A percentile compares a stretch with the other conserved stretches of the same genome.
phyloP scores from a whole-genome alignment of 129 eudicot species.

The Escallonia rubra region DNA sequence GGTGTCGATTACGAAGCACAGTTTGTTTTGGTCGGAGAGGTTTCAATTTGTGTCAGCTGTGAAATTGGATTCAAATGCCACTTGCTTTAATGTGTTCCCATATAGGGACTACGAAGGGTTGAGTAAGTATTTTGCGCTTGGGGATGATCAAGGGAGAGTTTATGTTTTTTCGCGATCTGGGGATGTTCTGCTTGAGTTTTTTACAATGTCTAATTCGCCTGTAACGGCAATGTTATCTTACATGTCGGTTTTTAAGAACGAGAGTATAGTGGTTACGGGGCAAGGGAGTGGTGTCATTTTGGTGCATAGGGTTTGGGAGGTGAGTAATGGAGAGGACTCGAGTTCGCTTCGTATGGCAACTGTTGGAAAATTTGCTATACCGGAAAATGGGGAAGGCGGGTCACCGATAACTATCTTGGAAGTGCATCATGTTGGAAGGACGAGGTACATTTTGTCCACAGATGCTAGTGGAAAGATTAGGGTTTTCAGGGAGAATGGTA shows the following conservation, averaged over 20 bases:
- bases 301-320: conserved; percentile 80
- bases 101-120: conserved; percentile 65
- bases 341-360: conserved; percentile 44
- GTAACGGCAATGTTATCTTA: conserved; percentile 54
- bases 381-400: conserved; percentile 32
- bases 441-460: conserved; percentile 59
- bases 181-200: conserved; percentile 60
- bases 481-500: conserved; percentile 77
- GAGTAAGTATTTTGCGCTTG: conserved; percentile 77
- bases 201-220: conserved; percentile 41
- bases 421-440: conserved; percentile 84
- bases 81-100: conserved; percentile 67
- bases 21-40: conserved; percentile 81
- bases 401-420: conserved; percentile 50
- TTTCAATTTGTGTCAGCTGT: conserved; percentile 90
- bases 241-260: conserved; percentile 65
- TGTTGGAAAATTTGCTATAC: conserved; percentile 21
- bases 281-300: conserved; percentile 75
- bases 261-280: conserved; percentile 73
- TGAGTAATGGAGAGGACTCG: conserved; percentile 47
- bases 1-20: conserved; percentile 69
- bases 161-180: conserved; percentile 58
- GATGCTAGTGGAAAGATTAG: conserved; percentile 57
- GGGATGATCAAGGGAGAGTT: conserved; percentile 68
- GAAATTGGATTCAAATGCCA: conserved; percentile 56